Evolutionary conservation across 2,329 filamentous ascomycete genomes (phyloP), one percentile per base, ranked within the genome.

Genomic region (Penicillium sp.): DNA sequence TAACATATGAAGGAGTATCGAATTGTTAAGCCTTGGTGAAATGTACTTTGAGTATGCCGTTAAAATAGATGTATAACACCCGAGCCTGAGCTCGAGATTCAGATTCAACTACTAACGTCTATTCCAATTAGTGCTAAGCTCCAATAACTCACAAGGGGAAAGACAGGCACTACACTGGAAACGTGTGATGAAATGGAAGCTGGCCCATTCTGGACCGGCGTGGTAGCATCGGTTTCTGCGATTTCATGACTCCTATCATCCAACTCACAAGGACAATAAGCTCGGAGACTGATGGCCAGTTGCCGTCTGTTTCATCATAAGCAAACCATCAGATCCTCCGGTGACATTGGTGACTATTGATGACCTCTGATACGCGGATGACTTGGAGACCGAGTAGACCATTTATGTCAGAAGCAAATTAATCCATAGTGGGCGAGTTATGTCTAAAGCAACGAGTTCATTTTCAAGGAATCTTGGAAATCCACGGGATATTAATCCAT

Each of bases 31-130:
- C 30, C 37, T 37, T 39, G 18, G 47, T 56, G 37, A 49, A 51
- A 9, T 45, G 46, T 2, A 56, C 34, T 23, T 51, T 46, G 4
- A 56, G 48, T 8, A 3, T 33, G 24, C 41, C 30, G 24, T 48
- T 47, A 24, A 51, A 54, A 26, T 54, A 54, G 10, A 51, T 48
- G 27, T 52, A 51, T 26, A 56, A 41, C 3, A 56, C 29, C 32
- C 54, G 51, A 23, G 49, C 51, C n/a, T 30, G 48, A 7, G 33
- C 44, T 20, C 39, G 29, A 1, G 54, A 44, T n/a, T 54, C 47
- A 18, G 51, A 56, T 7, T 51, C 54, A 7, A 56, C 43, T 4
- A 52, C 41, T 30, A 56, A 33, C 13, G 51, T 56, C 54, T 54
- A 32, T 3, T 20, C 52, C 21, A 46, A 40, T 46, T 15, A 39